A percentile compares a stretch with the other conserved stretches of the same genome.
Evolutionary conservation across 2,329 filamentous ascomycete species (phyloP).

Genomic region (Cytospora piceae): DNA sequence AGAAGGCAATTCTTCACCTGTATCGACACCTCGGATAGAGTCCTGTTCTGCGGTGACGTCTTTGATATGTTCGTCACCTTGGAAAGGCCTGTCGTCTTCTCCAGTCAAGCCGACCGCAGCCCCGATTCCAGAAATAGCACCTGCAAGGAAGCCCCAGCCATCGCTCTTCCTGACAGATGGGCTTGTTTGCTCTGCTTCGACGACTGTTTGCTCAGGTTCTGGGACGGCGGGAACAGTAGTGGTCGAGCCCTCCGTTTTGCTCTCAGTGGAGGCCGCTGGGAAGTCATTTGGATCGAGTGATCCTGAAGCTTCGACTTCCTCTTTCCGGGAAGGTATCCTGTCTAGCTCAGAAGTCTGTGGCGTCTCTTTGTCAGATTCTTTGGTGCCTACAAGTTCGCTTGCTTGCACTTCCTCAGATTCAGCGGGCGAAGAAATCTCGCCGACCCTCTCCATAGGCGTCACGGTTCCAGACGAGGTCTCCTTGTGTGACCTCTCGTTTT

Average conservation of each 20-base stretch:
- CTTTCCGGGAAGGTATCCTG: not conserved
- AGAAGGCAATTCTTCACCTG: not conserved
- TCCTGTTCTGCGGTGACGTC: not conserved
- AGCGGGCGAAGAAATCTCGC: not conserved
- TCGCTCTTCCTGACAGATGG: slow-evolving; percentile 11
- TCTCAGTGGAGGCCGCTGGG: not conserved
- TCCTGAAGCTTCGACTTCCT: not conserved
- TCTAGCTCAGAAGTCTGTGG: not conserved
- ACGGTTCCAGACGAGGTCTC: not conserved
- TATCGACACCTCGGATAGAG: not conserved
- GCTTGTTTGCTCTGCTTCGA: not conserved
- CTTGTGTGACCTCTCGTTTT: slow-evolving; percentile 1
- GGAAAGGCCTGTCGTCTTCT: not conserved
- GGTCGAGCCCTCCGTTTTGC: not conserved
- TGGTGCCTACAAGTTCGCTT: not conserved
- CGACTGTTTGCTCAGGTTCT: not conserved
- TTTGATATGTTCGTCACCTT: not conserved
- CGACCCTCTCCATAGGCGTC: not conserved
- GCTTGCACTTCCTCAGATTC: not conserved
- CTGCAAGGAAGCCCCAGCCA: slow-evolving; percentile 20
- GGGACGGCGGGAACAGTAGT: not conserved
- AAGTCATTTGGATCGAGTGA: not conserved
- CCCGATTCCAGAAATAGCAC: slow-evolving; percentile 16
- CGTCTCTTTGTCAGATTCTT: not conserved
- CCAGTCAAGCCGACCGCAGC: not conserved